A percentile compares a stretch with the other conserved stretches of the same genome.
phyloP scores from a whole-genome alignment of 2,329 filamentous ascomycete genomes.

The Venturia nashicola region DNA sequence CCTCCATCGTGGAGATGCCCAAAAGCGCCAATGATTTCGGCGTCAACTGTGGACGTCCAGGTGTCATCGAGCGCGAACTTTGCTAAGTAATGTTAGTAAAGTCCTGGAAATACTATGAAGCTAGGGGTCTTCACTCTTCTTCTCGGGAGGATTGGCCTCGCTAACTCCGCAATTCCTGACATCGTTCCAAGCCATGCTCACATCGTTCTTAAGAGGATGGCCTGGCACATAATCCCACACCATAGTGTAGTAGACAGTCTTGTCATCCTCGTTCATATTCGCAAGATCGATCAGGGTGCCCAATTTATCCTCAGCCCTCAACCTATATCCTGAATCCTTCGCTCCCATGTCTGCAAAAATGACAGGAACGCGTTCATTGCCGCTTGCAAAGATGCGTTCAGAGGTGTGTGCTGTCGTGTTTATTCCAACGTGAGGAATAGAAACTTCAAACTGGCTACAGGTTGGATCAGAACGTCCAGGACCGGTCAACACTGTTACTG shows the following conservation, averaged over 20 bases:
- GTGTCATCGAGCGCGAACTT: not conserved
- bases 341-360: conserved; percentile 5
- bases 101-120: not conserved
- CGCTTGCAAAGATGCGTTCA: conserved; percentile 8
- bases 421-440: not conserved
- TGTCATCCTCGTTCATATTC: conserved; percentile 9
- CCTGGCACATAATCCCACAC: conserved; percentile 5
- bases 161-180: conserved; percentile 9
- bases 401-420: conserved; percentile 4
- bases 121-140: not conserved
- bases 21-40: conserved; percentile 2
- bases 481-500: not conserved
- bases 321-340: conserved; percentile 8
- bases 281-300: conserved; percentile 8
- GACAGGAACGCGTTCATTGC: conserved; percentile 1
- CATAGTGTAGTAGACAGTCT: conserved; percentile 9
- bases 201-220: conserved; percentile 3
- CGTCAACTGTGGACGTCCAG: conserved; percentile 8
- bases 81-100: not conserved
- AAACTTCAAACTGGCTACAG: not conserved
- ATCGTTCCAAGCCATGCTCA: conserved; percentile 9
- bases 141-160: conserved; percentile 8
- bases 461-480: conserved; percentile 6
- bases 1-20: conserved; percentile 10
- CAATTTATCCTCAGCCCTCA: conserved; percentile 1